These are phyloP conservation scores for Diaporthe amygdali DNA, from an alignment of 2,329 filamentous ascomycete genomes.

Conservation along the genomic window DNA sequence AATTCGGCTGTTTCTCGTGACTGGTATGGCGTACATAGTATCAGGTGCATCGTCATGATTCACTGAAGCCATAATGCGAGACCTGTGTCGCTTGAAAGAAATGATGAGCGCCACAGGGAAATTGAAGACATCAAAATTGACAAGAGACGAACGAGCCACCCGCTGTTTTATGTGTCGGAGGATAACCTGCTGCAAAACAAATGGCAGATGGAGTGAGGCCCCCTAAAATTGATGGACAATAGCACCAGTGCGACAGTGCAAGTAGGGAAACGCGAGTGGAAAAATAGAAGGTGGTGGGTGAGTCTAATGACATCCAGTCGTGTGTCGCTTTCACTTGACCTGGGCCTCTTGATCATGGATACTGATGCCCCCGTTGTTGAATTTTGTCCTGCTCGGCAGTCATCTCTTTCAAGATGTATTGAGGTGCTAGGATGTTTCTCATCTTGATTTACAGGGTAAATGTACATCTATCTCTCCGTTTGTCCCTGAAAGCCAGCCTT, in stretches of 20 bases:
- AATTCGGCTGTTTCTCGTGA: slow-evolving; percentile 7
- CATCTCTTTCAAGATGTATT: not conserved
- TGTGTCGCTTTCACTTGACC: too few species aligned
- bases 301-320: too few species aligned
- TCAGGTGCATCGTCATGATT: not conserved
- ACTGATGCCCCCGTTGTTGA: too few species aligned
- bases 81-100: not conserved
- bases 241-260: too few species aligned
- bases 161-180: not conserved
- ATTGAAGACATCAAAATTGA: not conserved
- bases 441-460: not conserved
- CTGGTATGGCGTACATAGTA: slow-evolving; percentile 3
- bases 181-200: not conserved
- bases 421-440: not conserved
- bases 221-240: too few species aligned
- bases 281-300: too few species aligned
- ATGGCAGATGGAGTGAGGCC: not conserved
- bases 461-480: not conserved
- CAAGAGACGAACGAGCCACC: not conserved
- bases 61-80: not conserved
- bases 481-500: not conserved
- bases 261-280: too few species aligned
- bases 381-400: too few species aligned
- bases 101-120: not conserved
- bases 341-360: not conserved